A percentile compares a stretch with the other conserved stretches of the same genome.
These are phyloP conservation scores for Gigaspora rosea DNA, from an alignment of 192 early-diverging fungal species.

Conservation along the genomic window DNA sequence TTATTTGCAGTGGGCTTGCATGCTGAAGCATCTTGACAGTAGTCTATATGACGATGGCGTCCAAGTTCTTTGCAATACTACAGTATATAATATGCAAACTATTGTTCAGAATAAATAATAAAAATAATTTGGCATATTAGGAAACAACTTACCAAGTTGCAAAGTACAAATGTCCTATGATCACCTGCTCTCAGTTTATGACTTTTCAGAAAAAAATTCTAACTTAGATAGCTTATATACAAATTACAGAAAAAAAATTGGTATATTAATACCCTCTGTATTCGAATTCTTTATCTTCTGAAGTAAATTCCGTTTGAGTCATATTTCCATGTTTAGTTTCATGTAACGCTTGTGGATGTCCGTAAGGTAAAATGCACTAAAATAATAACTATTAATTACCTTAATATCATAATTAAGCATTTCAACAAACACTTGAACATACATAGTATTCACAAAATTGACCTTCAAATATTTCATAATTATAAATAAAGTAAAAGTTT, in stretches of 20 bases:
- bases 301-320: background rate
- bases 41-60: slow-evolving; percentile 35
- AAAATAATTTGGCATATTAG: background rate
- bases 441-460: slow-evolving; percentile 26
- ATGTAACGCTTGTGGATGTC: background rate
- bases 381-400: background rate
- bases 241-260: background rate
- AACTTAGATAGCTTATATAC: background rate
- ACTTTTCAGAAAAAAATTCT: background rate
- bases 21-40: slow-evolving; percentile 2
- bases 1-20: slow-evolving; percentile 6
- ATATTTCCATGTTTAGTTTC: slow-evolving; percentile 21
- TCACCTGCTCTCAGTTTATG: slow-evolving; percentile 18
- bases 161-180: slow-evolving; percentile 9
- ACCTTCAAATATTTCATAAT: background rate
- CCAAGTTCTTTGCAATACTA: slow-evolving; percentile 22
- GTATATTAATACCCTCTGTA: background rate
- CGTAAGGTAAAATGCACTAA: slow-evolving; percentile 19
- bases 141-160: slow-evolving; percentile 5
- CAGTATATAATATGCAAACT: background rate
- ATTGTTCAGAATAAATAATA: background rate
- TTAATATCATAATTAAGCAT: background rate
- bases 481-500: too few relatives aligned
- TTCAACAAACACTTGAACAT: background rate
- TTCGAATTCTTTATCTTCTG: slow-evolving; percentile 27